Percentiles rank a stretch among this genome's conserved stretches.
phyloP scores from a whole-genome alignment of 1,284 basidiomycete genomes.

The Irpex sp. region DNA sequence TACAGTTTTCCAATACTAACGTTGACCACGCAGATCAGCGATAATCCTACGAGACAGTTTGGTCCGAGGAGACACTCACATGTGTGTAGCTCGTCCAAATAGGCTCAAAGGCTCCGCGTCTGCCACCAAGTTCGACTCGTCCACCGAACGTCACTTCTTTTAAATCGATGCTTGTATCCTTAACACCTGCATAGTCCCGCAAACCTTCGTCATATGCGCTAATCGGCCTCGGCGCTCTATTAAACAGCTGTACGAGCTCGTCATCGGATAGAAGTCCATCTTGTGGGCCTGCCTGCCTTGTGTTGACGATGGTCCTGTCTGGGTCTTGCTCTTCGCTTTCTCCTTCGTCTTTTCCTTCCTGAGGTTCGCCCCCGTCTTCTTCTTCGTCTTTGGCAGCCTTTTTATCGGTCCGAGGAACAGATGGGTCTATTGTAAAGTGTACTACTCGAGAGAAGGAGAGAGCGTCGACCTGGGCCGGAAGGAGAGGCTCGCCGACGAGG shows the following conservation, averaged over 20 bases:
- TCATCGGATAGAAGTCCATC: slow-evolving; percentile 73
- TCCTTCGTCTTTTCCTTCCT: slow-evolving; percentile 37
- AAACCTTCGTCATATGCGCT: slow-evolving; percentile 64
- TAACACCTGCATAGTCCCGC: slow-evolving; percentile 13
- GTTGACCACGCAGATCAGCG: not conserved
- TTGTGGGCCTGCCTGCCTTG: slow-evolving; percentile 51
- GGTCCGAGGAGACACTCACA: slow-evolving; percentile 16
- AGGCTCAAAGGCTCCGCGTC: slow-evolving; percentile 64
- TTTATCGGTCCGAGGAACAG: slow-evolving; percentile 32
- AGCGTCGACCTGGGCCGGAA: slow-evolving; percentile 46
- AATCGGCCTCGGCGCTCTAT: slow-evolving; percentile 30
- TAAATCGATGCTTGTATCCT: not conserved
- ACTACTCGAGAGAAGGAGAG: slow-evolving; percentile 75
- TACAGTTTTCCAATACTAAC: slow-evolving; percentile 73
- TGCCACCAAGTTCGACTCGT: slow-evolving; percentile 36
- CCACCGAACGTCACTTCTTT: slow-evolving; percentile 43
- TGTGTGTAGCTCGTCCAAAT: slow-evolving; percentile 75
- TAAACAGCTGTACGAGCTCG: slow-evolving; percentile 59
- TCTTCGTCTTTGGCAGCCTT: slow-evolving; percentile 36
- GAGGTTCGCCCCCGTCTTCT: slow-evolving; percentile 40
- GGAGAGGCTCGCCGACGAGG: slow-evolving; percentile 59
- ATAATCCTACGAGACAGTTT: not conserved
- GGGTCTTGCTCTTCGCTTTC: slow-evolving; percentile 47
- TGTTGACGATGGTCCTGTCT: slow-evolving; percentile 74
- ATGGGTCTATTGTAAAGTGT: slow-evolving; percentile 75